These are phyloP conservation scores for Nakazawaea molendinolei DNA, from an alignment of 805 yeast genomes.

Conservation along the genomic window DNA sequence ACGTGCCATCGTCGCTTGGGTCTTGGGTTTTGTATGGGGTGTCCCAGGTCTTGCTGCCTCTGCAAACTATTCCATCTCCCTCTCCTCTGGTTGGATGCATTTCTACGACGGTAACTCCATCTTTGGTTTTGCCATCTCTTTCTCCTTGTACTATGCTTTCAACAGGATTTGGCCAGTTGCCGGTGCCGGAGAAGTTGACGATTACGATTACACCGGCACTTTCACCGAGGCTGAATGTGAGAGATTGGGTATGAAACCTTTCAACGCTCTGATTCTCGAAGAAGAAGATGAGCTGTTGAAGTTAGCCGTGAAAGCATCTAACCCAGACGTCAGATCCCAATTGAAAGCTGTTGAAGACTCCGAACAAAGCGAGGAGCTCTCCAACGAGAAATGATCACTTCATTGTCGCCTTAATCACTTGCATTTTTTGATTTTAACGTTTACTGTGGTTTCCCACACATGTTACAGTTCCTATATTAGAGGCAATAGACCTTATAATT, in stretches of 20 bases:
- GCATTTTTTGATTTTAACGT: not conserved
- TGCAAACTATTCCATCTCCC: constrained; percentile 19
- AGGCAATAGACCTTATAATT: not conserved
- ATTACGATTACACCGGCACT: constrained; percentile 23
- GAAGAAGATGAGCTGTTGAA: constrained; percentile 10
- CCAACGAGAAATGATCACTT: constrained; percentile 3
- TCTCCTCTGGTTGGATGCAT: constrained; percentile 33
- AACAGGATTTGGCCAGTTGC: constrained; percentile 29
- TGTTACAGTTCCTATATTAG: not conserved
- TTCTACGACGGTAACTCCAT: constrained; percentile 38
- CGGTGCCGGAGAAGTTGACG: constrained; percentile 29
- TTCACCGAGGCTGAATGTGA: constrained; percentile 26
- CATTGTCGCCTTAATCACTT: no score
- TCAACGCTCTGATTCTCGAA: constrained; percentile 1
- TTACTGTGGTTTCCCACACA: not conserved
- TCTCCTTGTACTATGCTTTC: constrained; percentile 28
- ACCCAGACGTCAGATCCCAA: constrained; percentile 2
- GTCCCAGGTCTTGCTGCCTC: constrained; percentile 40
- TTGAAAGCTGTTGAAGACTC: not conserved
- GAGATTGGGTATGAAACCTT: constrained; percentile 24
- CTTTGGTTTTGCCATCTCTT: constrained; percentile 34
- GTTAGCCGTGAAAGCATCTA: not conserved
- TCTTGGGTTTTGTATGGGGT: constrained; percentile 38
- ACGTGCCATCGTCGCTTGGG: constrained; percentile 33
- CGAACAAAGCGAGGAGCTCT: constrained; percentile 1